Percentiles rank a stretch among this genome's conserved stretches.
Evolutionary conservation across 257 asterid genomes (phyloP).

Genomic region (Galeopsis tetrahit): DNA sequence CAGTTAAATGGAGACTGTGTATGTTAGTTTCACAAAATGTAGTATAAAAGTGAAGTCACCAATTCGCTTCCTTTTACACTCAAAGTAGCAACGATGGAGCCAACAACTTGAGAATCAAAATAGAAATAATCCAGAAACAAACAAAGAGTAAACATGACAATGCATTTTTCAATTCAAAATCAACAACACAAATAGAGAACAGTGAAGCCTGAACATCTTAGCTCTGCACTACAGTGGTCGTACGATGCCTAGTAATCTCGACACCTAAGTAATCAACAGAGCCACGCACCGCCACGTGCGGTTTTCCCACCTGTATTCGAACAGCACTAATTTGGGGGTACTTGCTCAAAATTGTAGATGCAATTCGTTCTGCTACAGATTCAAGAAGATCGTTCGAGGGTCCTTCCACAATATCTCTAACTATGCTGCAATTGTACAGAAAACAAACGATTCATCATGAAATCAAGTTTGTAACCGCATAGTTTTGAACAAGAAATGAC

Average conservation of each 20-base stretch:
- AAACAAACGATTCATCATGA: background rate
- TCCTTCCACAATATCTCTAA: conserved; percentile 73
- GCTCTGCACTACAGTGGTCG: conserved; percentile 9
- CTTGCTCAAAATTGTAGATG: conserved; percentile 56
- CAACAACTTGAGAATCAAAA: background rate
- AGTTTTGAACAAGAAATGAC: background rate
- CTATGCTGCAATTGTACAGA: conserved; percentile 55
- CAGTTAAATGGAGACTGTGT: no score
- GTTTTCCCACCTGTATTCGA: conserved; percentile 83
- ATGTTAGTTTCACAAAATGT: no score
- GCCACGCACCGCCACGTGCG: conserved; percentile 86
- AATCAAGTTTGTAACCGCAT: background rate
- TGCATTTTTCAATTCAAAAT: background rate
- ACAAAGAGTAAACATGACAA: background rate
- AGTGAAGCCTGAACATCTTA: conserved; percentile 20
- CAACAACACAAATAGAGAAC: background rate
- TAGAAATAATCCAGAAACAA: background rate
- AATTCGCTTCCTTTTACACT: no score
- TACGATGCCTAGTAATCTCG: conserved; percentile 66
- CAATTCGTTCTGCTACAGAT: conserved; percentile 73
- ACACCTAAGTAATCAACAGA: conserved; percentile 84
- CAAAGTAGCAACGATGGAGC: background rate
- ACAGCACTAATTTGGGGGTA: conserved; percentile 63
- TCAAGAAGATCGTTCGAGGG: conserved; percentile 79
- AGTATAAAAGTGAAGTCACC: no score